Base-by-base conservation (phyloP, 1,139 yeast genomes). In the Magnusiomyces starmeri region DNA sequence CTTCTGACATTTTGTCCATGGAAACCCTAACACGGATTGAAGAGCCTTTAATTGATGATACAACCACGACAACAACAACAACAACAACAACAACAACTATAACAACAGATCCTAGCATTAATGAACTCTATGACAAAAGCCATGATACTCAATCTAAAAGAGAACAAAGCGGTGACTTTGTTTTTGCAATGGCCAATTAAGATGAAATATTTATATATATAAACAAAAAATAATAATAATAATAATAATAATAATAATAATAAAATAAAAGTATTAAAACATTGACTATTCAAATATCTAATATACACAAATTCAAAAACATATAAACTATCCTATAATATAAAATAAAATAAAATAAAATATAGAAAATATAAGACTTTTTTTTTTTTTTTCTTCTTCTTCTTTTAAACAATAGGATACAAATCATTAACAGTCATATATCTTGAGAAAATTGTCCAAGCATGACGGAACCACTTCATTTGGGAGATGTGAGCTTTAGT, bases 401-500 rank as follows among this genome's bases (percentile, higher is more conserved):
- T 44, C 44, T 21, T 46, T 52, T 39, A 61, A 57, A 20, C 24
- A 20, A 45, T 9, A 51, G 56, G 56, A 41, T 67, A 70, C 55
- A 89, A 74, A 62, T 86, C 90, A 67, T 90, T 92, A 39, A 74
- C 72, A 55, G 73, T 71, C 77, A 85, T 77, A 69, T 85, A 85
- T 57, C 94, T 75, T 56, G 96, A 85, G 43, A 83, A 70, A 7
- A 78, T 56, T 62, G 92, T 74, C 97, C 97, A 92, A 1, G 89
- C 84, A 72, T 85, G 87, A 59, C 99, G 75, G 68, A 85, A 92
- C 97, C 97, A 92, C 14, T 83, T 90, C 88, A 92, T 85, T 67
- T 92, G 99, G 2, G 95, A 82, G 58, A 74, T 75, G 68, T 92
- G 97, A 3, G 87, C 96, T 59, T 76, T 75, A 3, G 82, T 72